phyloP scores from a whole-genome alignment of 2,329 filamentous ascomycete genomes.

The Pestalotiopsis sp. region DNA sequence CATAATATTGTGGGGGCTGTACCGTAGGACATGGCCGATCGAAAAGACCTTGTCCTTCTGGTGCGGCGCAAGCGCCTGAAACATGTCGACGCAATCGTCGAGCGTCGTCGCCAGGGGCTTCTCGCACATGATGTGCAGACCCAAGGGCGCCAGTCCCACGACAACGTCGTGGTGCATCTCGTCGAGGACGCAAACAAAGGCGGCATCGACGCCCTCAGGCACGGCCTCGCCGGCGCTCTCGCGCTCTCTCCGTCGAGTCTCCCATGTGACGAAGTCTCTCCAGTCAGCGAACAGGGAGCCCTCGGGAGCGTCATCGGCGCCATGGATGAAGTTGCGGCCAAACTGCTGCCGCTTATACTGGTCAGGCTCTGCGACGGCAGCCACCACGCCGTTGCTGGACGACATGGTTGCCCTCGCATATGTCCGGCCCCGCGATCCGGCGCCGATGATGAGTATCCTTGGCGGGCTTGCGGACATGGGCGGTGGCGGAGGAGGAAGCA shows the following conservation, averaged over 20 bases:
- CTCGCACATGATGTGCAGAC: constrained; percentile 89
- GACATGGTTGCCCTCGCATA: constrained; percentile 72
- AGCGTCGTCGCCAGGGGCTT: constrained; percentile 87
- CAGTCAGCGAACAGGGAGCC: constrained; percentile 75
- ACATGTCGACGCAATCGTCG: constrained; percentile 77
- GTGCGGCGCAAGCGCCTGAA: constrained; percentile 51
- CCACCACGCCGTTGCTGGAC: constrained; percentile 69
- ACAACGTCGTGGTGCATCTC: constrained; percentile 86
- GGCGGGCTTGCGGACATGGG: constrained; percentile 53
- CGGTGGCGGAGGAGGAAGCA: constrained; percentile 41
- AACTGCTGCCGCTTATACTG: constrained; percentile 75
- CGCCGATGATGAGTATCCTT: constrained; percentile 79
- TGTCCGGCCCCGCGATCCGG: constrained; percentile 75
- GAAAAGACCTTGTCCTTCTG: constrained; percentile 66
- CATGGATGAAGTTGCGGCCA: constrained; percentile 75
- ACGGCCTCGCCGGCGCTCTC: constrained; percentile 50
- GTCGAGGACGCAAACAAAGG: constrained; percentile 74
- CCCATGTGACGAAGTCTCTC: constrained; percentile 76
- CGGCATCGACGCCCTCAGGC: constrained; percentile 61
- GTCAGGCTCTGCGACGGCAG: constrained; percentile 81
- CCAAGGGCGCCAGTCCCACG: constrained; percentile 68
- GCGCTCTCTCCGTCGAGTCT: constrained; percentile 61
- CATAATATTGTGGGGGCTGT: constrained; percentile 89
- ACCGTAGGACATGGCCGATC: constrained; percentile 91
- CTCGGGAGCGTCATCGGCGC: constrained; percentile 41